Evolutionary conservation across 495 filamentous ascomycete species (phyloP).

Genomic region (Rhizodiscina lignyota): DNA sequence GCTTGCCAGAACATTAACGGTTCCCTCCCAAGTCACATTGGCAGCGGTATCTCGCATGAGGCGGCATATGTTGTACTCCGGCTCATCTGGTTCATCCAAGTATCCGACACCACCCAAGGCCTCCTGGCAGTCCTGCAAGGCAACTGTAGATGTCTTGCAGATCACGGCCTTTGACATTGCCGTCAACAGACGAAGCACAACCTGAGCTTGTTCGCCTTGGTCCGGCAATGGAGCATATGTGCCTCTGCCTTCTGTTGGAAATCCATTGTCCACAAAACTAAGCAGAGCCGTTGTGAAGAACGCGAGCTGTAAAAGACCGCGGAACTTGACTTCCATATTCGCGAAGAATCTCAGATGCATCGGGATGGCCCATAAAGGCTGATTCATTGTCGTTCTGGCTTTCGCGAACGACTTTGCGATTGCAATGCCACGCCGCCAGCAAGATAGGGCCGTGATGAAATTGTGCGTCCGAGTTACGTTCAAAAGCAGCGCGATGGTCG

Average conservation of each 20-base stretch:
- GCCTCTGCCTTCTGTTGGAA: no score
- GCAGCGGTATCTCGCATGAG: constrained; percentile 49
- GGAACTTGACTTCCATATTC: constrained; percentile 32
- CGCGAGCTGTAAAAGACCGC: constrained; percentile 38
- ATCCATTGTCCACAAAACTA: constrained; percentile 37
- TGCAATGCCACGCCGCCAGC: constrained; percentile 41
- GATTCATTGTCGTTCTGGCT: constrained; percentile 29
- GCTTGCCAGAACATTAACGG: constrained; percentile 48
- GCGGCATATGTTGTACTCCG: constrained; percentile 45
- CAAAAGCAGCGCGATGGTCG: constrained; percentile 46
- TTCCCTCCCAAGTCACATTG: constrained; percentile 60
- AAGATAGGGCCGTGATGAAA: constrained; percentile 35
- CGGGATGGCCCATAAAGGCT: constrained; percentile 33
- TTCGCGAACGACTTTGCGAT: constrained; percentile 42
- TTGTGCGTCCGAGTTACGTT: constrained; percentile 55
- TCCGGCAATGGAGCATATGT: no score
- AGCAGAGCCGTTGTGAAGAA: constrained; percentile 45
- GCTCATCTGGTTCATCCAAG: constrained; percentile 45
- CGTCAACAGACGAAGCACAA: constrained; percentile 45
- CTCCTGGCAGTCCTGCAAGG: constrained; percentile 49
- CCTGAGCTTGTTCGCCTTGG: neutral
- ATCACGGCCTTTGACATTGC: constrained; percentile 49
- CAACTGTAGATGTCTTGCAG: constrained; percentile 34
- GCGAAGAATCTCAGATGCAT: constrained; percentile 47
- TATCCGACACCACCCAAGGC: constrained; percentile 59